Conservation (phyloP, 139 green algal species). For the Chlamydomonas schloesseri region DNA sequence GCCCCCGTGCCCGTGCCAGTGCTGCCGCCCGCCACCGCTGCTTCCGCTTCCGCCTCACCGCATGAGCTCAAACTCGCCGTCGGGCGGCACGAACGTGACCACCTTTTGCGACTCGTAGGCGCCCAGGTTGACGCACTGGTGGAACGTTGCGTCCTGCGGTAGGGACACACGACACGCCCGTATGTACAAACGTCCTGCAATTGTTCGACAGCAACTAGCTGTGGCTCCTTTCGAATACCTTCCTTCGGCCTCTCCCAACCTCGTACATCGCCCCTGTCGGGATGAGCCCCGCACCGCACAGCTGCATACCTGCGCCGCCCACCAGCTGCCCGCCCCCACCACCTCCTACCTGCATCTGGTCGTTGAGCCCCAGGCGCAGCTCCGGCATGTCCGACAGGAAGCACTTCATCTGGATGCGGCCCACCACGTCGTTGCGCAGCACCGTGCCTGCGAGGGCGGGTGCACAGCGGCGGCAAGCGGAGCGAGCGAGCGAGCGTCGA, state of each 20-base stretch:
- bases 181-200: no score
- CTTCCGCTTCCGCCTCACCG: constrained; percentile 78
- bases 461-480: background rate
- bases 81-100: constrained; percentile 93
- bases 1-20: no score
- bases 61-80: constrained; percentile 99
- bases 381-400: constrained; percentile 96
- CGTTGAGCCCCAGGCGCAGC: constrained; percentile 93
- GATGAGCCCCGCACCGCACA: no score
- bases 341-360: constrained; percentile 73
- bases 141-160: constrained; percentile 90
- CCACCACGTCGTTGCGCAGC: constrained; percentile 89
- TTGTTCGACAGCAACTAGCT: no score
- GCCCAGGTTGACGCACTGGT: constrained; percentile 96
- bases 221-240: no score
- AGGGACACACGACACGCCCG: no score
- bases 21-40: no score
- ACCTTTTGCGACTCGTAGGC: constrained; percentile 64
- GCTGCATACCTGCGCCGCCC: background rate
- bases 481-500: no score
- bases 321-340: background rate
- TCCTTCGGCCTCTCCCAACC: no score
- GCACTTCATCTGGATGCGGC: constrained; percentile 92
- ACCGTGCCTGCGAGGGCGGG: constrained; percentile 75
- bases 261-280: no score